Conservation (phyloP, 1,139 yeast species). For the Lipomyces yarrowii region DNA sequence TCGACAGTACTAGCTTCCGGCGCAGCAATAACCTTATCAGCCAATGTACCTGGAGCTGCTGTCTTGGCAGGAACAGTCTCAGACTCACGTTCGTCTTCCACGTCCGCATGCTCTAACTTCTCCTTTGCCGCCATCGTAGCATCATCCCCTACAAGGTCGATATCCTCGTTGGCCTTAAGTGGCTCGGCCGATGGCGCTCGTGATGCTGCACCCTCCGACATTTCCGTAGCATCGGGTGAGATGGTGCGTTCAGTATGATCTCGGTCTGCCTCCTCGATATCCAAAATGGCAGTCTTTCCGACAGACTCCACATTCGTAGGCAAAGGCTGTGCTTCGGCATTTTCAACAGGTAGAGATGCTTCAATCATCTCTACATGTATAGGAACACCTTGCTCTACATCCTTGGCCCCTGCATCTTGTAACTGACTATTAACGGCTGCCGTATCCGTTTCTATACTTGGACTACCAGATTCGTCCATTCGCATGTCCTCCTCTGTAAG, state of each 20-base stretch:
- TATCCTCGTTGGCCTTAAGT: neutral
- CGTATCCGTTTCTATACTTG: neutral
- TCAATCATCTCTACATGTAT: neutral
- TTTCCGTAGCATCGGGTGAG: slow-evolving; percentile 19
- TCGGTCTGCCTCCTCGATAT: neutral
- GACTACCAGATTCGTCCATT: slow-evolving; percentile 1
- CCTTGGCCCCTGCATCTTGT: neutral
- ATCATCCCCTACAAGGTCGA: neutral
- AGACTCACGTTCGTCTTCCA: slow-evolving; percentile 1
- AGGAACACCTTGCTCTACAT: neutral
- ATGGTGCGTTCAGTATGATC: slow-evolving; percentile 22
- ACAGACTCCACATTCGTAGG: neutral
- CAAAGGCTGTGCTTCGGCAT: neutral
- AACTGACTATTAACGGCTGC: neutral
- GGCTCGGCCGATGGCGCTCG: neutral
- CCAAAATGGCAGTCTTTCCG: neutral
- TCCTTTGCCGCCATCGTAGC: neutral
- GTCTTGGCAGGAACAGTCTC: neutral
- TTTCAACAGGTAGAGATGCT: neutral
- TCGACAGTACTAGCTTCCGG: neutral
- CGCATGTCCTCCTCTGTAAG: slow-evolving; percentile 6
- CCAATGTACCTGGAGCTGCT: neutral
- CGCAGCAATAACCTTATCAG: neutral
- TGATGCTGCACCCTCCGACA: neutral
- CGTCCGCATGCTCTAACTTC: slow-evolving; percentile 10